phyloP scores from a whole-genome alignment of 495 filamentous ascomycete species.

The Tuber borchii region DNA sequence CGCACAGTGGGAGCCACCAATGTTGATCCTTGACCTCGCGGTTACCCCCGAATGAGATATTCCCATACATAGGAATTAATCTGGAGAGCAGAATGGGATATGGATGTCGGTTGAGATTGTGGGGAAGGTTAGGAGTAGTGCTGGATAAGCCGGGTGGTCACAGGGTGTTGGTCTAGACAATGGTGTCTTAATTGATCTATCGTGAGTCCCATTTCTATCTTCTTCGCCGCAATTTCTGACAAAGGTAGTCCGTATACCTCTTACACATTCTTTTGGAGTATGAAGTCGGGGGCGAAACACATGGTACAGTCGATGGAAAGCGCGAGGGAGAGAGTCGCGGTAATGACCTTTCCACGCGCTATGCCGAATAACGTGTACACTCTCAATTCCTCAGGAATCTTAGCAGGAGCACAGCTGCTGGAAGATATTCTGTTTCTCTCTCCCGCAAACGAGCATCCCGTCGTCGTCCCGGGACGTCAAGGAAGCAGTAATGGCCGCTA shows the following conservation, averaged over 20 bases:
- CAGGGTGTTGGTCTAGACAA: slow-evolving; percentile 28
- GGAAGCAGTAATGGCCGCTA: slow-evolving; percentile 22
- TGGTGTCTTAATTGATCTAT: slow-evolving; percentile 35
- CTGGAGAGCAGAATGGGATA: slow-evolving; percentile 9
- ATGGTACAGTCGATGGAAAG: slow-evolving; percentile 39
- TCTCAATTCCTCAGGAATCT: slow-evolving; percentile 35
- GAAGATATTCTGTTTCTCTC: too few relatives aligned
- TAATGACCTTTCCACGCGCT: slow-evolving; percentile 32
- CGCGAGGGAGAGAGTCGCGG: slow-evolving; percentile 34
- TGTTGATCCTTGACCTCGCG: slow-evolving; percentile 6
- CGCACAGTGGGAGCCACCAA: slow-evolving; percentile 30
- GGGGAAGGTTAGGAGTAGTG: slow-evolving; percentile 25
- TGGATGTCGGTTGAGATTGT: slow-evolving; percentile 38
- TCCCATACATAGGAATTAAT: slow-evolving; percentile 18
- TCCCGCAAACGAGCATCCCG: too few relatives aligned
- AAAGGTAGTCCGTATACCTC: slow-evolving; percentile 32
- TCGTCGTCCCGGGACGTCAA: slow-evolving; percentile 25
- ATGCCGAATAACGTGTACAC: slow-evolving; percentile 19
- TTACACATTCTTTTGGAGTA: slow-evolving; percentile 16
- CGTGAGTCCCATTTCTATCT: slow-evolving; percentile 17
- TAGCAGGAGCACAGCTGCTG: too few relatives aligned
- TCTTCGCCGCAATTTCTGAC: too few relatives aligned
- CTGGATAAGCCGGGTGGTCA: slow-evolving; percentile 27
- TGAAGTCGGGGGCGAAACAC: slow-evolving; percentile 33
- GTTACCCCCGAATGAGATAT: slow-evolving; percentile 33